Conservation (phyloP, 495 filamentous ascomycete genomes). For the Podospora pseudoanserina region DNA sequence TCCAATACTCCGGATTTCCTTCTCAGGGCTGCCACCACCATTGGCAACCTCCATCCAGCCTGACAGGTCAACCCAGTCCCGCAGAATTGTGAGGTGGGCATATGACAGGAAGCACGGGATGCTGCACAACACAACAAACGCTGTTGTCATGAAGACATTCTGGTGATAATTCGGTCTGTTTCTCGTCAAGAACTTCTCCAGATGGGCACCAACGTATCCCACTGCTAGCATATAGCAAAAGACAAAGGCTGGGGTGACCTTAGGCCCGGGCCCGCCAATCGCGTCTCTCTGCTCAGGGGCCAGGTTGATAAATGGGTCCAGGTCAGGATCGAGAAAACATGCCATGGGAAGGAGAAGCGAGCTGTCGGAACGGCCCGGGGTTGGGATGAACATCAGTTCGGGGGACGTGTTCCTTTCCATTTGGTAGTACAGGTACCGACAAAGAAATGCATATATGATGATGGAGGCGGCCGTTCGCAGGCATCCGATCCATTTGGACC, state of each 20-base stretch:
- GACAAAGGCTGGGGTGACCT: not conserved
- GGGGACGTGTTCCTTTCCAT: not conserved
- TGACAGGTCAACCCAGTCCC: not conserved
- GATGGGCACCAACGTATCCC: not conserved
- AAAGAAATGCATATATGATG: not conserved
- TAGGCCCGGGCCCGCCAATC: not conserved
- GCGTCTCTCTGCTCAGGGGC: not conserved
- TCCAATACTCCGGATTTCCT: not conserved
- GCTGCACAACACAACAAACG: not conserved
- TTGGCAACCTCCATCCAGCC: not conserved
- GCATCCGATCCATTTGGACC: not conserved
- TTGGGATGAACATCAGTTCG: not conserved
- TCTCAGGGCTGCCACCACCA: not conserved
- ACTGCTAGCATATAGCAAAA: not conserved
- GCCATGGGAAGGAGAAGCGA: not conserved
- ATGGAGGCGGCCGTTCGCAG: not conserved
- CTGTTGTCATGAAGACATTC: not conserved
- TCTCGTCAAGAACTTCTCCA: not conserved
- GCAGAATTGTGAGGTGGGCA: not conserved
- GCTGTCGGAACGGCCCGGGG: not conserved
- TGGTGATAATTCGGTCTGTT: not conserved
- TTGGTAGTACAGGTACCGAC: not conserved
- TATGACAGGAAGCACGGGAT: not conserved
- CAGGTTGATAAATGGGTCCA: not conserved
- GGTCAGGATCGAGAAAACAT: not conserved